Evolutionary conservation across 2,329 filamentous ascomycete genomes (phyloP), one percentile per base, ranked within the genome.

Genomic region (Chalara sp.): DNA sequence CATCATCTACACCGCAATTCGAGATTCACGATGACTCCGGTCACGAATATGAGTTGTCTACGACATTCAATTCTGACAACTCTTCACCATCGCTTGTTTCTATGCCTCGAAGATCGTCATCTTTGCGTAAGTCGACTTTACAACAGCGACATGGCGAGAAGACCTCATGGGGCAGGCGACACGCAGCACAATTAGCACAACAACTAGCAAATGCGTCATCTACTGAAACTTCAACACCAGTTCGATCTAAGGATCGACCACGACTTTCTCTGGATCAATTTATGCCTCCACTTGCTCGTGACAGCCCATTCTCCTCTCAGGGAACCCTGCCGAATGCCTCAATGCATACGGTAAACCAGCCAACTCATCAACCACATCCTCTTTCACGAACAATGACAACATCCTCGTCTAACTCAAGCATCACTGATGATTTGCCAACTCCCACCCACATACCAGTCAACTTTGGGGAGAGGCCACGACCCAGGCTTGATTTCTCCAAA

Each of bases 381-480:
- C 75, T 96, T 28, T 96, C 92, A 6, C 83, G 89, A 55, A 87
- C 89, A 0, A 75, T 96, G 59, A 95, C 88, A 0, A 89, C 90
- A 4, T 95, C 90, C 1, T 92, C 89, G 1, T 95, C 90, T 2
- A 82, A 78, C 48, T 92, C 89, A 5, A 93, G 85, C 63, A 66
- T 92, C 42, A 75, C 76, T 1, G 88, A 91, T 56, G 89, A 92
- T 46, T 81, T n/a, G 35, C 35, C 35, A n/a, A 37, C 82, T 60
- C 86, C 76, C 40, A 87, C 74, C 0, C 81, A 84, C 62, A 73
- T 80, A 56, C 79, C 81, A 6, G 67, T 74, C 33, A 75, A 77
- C 54, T 71, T 76, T 47, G 69, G 67, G n/a, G 76, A 82, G 41
- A 72, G 74, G 43, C 72, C 79, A n/a, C 72, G 74, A 47, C 67